These are phyloP conservation scores for Penicillium concentricum DNA, from an alignment of 2,329 filamentous ascomycete species.

Conservation along the genomic window DNA sequence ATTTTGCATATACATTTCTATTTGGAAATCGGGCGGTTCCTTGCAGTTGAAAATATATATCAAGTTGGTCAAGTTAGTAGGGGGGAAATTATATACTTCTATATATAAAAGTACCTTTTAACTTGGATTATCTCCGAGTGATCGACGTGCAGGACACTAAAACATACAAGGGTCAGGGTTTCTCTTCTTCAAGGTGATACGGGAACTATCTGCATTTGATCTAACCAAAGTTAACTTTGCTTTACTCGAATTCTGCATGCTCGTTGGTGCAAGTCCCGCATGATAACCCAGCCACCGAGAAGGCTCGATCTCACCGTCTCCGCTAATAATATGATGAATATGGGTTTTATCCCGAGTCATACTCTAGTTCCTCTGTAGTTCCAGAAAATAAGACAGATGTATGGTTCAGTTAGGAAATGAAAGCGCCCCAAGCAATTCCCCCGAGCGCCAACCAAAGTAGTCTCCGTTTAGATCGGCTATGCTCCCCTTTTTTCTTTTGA, in stretches of 20 bases:
- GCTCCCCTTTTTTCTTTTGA: slow-evolving; percentile 1
- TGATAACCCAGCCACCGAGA: slow-evolving; percentile 23
- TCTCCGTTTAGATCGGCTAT: slow-evolving; percentile 30
- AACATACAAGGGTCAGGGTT: neutral
- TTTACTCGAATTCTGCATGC: slow-evolving; percentile 24
- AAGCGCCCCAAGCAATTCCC: slow-evolving; percentile 26
- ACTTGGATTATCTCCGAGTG: neutral
- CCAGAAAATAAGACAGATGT: slow-evolving; percentile 11
- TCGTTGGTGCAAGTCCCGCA: slow-evolving; percentile 29
- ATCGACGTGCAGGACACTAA: slow-evolving; percentile 6
- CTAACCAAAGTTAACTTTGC: slow-evolving; percentile 16
- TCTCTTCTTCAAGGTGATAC: slow-evolving; percentile 20
- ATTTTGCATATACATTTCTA: neutral
- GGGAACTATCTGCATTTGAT: slow-evolving; percentile 25
- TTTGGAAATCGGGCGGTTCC: slow-evolving; percentile 3
- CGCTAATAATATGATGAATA: slow-evolving; percentile 30
- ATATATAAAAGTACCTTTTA: neutral
- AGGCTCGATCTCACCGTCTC: slow-evolving; percentile 30
- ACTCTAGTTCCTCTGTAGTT: slow-evolving; percentile 2
- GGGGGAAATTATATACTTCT: no score
- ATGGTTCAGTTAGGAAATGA: slow-evolving; percentile 28
- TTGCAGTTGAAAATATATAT: neutral
- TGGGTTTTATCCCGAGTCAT: slow-evolving; percentile 18
- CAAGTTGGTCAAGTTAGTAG: neutral
- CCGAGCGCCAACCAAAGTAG: slow-evolving; percentile 28